A percentile compares a stretch with the other conserved stretches of the same genome.
Evolutionary conservation across 2,329 filamentous ascomycete species (phyloP).

Genomic region (Clarireedia paspali): DNA sequence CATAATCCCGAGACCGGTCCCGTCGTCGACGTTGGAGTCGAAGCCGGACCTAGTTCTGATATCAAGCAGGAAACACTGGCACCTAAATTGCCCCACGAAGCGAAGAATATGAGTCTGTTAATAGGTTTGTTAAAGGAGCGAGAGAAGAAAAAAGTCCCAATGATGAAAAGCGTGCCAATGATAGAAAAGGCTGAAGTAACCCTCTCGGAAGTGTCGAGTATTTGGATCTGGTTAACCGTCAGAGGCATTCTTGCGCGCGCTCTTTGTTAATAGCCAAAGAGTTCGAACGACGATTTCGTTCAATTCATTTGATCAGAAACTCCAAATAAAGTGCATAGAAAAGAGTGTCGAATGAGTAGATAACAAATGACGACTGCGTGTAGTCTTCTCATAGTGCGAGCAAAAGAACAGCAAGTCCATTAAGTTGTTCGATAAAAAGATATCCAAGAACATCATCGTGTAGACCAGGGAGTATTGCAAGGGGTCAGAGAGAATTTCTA

Average conservation of each 20-base stretch:
- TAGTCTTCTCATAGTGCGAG: too few species aligned
- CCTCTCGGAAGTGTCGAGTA: neutral
- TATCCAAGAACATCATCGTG: too few species aligned
- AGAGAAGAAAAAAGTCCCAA: slow-evolving; percentile 42
- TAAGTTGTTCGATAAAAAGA: too few species aligned
- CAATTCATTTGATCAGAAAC: too few species aligned
- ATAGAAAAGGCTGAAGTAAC: slow-evolving; percentile 43
- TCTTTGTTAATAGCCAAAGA: too few species aligned
- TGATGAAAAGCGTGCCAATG: slow-evolving; percentile 44
- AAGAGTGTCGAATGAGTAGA: too few species aligned
- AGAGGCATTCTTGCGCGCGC: neutral
- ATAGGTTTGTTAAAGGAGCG: slow-evolving; percentile 47
- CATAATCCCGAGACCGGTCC: slow-evolving; percentile 31
- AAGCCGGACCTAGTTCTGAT: slow-evolving; percentile 35
- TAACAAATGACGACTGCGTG: too few species aligned
- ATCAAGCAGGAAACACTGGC: slow-evolving; percentile 48
- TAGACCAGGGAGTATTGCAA: too few species aligned
- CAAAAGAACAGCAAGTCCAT: too few species aligned
- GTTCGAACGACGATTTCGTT: too few species aligned
- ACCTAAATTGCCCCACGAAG: slow-evolving; percentile 48
- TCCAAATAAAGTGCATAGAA: too few species aligned
- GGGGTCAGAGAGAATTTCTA: too few species aligned
- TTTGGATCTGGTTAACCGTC: slow-evolving; percentile 3
- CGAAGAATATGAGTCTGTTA: slow-evolving; percentile 52
- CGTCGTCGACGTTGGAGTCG: neutral